phyloP scores from a whole-genome alignment of 1,284 basidiomycete genomes.

The Cryptococcus depauperatus region DNA sequence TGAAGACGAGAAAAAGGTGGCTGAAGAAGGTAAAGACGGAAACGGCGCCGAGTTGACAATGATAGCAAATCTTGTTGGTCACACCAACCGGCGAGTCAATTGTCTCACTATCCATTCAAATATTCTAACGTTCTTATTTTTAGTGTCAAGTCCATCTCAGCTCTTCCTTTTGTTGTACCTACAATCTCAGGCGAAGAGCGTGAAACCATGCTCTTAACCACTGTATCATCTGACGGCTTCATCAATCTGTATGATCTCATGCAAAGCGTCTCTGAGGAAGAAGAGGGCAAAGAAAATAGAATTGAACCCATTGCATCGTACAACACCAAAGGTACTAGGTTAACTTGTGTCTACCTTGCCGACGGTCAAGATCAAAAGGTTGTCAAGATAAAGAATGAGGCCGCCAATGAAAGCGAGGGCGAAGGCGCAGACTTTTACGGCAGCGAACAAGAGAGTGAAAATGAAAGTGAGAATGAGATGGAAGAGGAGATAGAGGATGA shows the following conservation, averaged over 20 bases:
- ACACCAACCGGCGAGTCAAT: conserved; percentile 37
- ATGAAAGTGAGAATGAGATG: conserved; percentile 45
- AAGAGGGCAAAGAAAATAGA: conserved; percentile 29
- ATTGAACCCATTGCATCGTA: conserved; percentile 59
- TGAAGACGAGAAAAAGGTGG: conserved; percentile 24
- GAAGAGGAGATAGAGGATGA: conserved; percentile 18
- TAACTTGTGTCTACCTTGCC: conserved; percentile 70
- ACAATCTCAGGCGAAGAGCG: conserved; percentile 10
- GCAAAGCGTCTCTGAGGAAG: conserved; percentile 11
- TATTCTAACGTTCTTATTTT: too few relatives aligned
- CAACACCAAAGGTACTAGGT: conserved; percentile 71
- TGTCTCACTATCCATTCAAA: neutral
- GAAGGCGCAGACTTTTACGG: conserved; percentile 10
- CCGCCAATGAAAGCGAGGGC: conserved; percentile 23
- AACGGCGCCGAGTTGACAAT: conserved; percentile 26
- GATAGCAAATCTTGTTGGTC: conserved; percentile 36
- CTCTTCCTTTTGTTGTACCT: conserved; percentile 26
- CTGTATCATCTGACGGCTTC: conserved; percentile 74
- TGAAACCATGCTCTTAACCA: conserved; percentile 57
- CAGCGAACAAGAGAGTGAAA: conserved; percentile 20
- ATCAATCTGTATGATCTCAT: conserved; percentile 68
- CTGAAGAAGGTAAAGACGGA: conserved; percentile 16
- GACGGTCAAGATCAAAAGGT: conserved; percentile 51
- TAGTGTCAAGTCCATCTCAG: conserved; percentile 42
- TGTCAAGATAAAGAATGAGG: conserved; percentile 28